Base-by-base conservation (phyloP, 2,329 filamentous ascomycete species). In the Neobulgaria alba region DNA sequence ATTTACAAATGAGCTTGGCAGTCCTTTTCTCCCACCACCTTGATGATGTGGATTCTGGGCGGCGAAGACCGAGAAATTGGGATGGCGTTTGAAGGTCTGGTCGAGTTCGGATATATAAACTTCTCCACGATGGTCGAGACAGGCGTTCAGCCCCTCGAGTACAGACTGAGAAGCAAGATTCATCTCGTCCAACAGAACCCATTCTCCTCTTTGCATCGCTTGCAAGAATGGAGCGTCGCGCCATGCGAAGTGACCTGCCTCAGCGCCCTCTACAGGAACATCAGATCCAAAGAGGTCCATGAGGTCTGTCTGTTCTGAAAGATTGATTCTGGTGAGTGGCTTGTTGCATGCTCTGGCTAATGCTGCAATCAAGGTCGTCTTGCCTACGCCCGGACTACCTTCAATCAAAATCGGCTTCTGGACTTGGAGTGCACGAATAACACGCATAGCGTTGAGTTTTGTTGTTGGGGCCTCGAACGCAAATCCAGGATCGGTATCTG, bases 111-210 rank as follows among this genome's bases (percentile, higher is more conserved):
- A 87, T 44, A 98, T 80, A 58, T 95, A 98, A 0, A 95, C 86
- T 61, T 95, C 86, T 43, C 92, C 90, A 62, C 93, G 80, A 61
- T 98, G 93, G 61, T 98, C 92, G 20, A 98, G 73, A 66, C 92
- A 96, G 16, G 92, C 90, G 53, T 98, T 98, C 21, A 98, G 68
- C 48, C 92, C 93, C 65, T 98, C 92, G 1, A 98, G 74, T 2
- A 98, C 89, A 3, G 90, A 94, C 60, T 98, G 92, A 0, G 90
- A 96, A 1, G 93, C 92, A 48, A 98, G 67, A 56, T 98, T 98
- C 92, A 98, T 98, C 67, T 98, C 92, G 57, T 98, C 92, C 0
- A 98, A 72, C 19, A 98, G 69, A 9, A 98, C 92, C 92, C 92
- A 98, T 53, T 94, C 85, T 19, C 92, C 92, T 43, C 78, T 84